These are phyloP conservation scores for Erysimum cheiri DNA, from an alignment of 441 rosid genomes.

Conservation along the genomic window DNA sequence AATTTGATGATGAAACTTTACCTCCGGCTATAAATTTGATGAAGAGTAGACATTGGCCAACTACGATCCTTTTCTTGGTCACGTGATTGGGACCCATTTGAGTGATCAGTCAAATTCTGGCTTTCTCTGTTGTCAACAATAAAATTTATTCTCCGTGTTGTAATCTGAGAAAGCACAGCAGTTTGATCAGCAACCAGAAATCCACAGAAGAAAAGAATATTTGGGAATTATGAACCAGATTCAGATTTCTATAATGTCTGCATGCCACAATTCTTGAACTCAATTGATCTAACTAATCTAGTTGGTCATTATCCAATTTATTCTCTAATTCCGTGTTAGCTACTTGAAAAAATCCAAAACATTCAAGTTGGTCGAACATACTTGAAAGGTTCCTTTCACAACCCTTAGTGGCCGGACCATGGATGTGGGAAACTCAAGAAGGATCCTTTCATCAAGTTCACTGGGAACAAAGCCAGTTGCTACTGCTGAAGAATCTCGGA, in stretches of 20 bases:
- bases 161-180: constrained; percentile 64
- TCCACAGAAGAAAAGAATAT: constrained; percentile 30
- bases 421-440: constrained; percentile 92
- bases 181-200: constrained; percentile 29
- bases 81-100: constrained; percentile 54
- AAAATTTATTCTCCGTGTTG: constrained; percentile 91
- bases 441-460: constrained; percentile 89
- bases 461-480: constrained; percentile 94
- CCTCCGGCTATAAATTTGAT: constrained; percentile 99
- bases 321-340: constrained; percentile 14
- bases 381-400: constrained; percentile 94
- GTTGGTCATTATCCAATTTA: constrained; percentile 17
- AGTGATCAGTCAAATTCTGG: constrained; percentile 49
- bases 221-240: constrained; percentile 7
- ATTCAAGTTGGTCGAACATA: constrained; percentile 48
- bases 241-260: constrained; percentile 1
- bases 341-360: constrained; percentile 25
- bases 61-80: constrained; percentile 84
- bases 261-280: constrained; percentile 37
- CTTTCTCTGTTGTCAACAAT: constrained; percentile 72
- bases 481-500: constrained; percentile 61
- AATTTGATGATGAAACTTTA: constrained; percentile 42
- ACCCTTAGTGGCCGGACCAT: constrained; percentile 96
- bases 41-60: constrained; percentile 92
- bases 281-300: constrained; percentile 20